Percentiles rank a stretch among this genome's conserved stretches.
Conservation (phyloP, 1,139 yeast genomes). For the Candida sanyaensis region DNA sequence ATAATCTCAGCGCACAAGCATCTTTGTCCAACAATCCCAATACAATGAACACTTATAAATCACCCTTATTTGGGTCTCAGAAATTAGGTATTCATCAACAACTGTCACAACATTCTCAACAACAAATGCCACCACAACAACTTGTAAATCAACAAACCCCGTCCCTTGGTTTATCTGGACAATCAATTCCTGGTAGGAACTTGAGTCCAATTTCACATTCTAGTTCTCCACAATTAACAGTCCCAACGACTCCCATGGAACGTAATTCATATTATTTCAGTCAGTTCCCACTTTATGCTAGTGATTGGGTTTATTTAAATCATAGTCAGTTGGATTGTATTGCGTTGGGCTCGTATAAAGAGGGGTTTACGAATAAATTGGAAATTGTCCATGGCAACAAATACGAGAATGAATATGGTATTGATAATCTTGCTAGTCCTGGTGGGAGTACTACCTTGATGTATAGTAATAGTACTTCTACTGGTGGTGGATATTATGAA, state of each 20-base stretch:
- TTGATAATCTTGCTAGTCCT: conserved; percentile 4
- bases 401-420: conserved; percentile 25
- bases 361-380: conserved; percentile 62
- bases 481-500: conserved; percentile 10
- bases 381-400: conserved; percentile 47
- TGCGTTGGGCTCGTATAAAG: conserved; percentile 71
- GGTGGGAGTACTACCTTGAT: conserved; percentile 4
- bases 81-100: background rate
- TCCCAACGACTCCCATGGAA: conserved; percentile 14
- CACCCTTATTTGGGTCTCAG: background rate
- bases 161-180: conserved; percentile 1
- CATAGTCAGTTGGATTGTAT: conserved; percentile 48
- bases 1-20: conserved; percentile 3
- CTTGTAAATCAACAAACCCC: background rate
- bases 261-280: conserved; percentile 60
- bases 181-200: conserved; percentile 1
- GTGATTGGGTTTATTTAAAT: conserved; percentile 61
- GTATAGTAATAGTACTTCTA: conserved; percentile 7
- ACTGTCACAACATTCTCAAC: background rate
- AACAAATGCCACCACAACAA: background rate
- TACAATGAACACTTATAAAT: background rate
- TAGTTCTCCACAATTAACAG: conserved; percentile 2
- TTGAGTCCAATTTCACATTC: conserved; percentile 8
- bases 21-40: conserved; percentile 3
- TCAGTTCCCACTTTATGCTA: conserved; percentile 62